Base-by-base conservation (phyloP, 345 rosid genomes). In the Durio zibethinus region DNA sequence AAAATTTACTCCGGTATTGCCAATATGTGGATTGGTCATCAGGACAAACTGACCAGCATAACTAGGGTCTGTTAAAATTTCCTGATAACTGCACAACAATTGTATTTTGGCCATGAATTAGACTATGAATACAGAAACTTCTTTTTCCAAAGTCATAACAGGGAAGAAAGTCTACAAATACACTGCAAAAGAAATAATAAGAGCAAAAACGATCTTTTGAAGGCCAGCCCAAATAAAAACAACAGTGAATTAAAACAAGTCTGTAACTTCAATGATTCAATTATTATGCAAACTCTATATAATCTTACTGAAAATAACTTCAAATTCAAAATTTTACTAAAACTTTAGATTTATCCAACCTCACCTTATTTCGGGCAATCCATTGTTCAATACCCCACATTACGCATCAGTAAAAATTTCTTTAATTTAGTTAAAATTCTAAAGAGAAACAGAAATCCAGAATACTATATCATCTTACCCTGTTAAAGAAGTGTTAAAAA, bases 21-120 rank as follows among this genome's bases (percentile, higher is more conserved):
- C 98, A 76, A 92, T 96, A 78, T 92, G 98, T 7, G 98, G 99
- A 84, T 91, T 92, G 47, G 99, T 96, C 99, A 92, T 96, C 77
- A 96, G 74, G 77, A 93, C 99, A 89, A 93, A 96, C 83, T 96
- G 98, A 3, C 97, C 97, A 1, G 97, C 97, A 76, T 93, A 93
- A 83, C 99, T 96, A 54, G 98, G 99, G 79, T 93, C 99, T 15
- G 97, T 93, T 1, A 96, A 90, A 82, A 96, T 96, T 83, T 96
- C 99, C 84, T 93, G 99, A 87, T 97, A 97, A 86, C 97, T 97
- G 85, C 77, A 83, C 31, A 18, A 74, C 38, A 73, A 62, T 63
- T 29, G 52, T 11, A 66, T 5, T 31, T 38, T 35, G 59, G 18
- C 25, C 23, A 78, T 15, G 31, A 75, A 61, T 66, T 23, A 77